phyloP scores from a whole-genome alignment of 352 stramenopile genomes.

The Globisporangium alternatum region DNA sequence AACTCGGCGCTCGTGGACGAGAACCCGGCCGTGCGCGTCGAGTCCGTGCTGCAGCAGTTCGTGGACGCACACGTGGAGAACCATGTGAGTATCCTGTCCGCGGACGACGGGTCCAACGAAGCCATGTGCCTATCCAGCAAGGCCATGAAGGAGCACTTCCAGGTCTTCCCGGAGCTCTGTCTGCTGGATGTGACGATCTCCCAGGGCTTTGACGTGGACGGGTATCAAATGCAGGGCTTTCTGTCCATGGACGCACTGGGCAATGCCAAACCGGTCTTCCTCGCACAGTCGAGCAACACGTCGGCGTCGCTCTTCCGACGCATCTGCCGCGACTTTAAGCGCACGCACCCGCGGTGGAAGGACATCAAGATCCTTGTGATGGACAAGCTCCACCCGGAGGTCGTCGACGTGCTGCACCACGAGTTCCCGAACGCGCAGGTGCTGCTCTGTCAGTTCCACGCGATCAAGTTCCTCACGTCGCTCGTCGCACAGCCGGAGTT shows the following conservation, averaged over 20 bases:
- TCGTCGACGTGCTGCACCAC: slow-evolving; percentile 48
- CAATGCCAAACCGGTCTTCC: slow-evolving; percentile 62
- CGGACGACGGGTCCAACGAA: slow-evolving; percentile 69
- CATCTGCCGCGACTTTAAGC: slow-evolving; percentile 74
- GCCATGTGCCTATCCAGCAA: slow-evolving; percentile 71
- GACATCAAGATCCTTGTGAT: slow-evolving; percentile 67
- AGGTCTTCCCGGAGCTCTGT: slow-evolving; percentile 58
- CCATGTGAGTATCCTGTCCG: slow-evolving; percentile 70
- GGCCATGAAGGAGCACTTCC: slow-evolving; percentile 69
- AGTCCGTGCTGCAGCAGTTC: slow-evolving; percentile 61
- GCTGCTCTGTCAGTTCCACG: slow-evolving; percentile 67
- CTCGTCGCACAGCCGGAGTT: slow-evolving; percentile 45
- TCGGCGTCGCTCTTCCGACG: slow-evolving; percentile 48
- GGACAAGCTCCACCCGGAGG: slow-evolving; percentile 49
- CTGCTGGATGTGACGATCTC: slow-evolving; percentile 51
- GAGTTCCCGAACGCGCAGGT: slow-evolving; percentile 59
- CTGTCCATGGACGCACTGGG: slow-evolving; percentile 68
- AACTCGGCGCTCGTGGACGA: slow-evolving; percentile 27
- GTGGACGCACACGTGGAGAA: slow-evolving; percentile 72
- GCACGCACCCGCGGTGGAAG: slow-evolving; percentile 59
- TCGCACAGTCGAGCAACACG: slow-evolving; percentile 49
- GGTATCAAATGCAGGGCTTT: slow-evolving; percentile 56
- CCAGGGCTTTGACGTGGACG: slow-evolving; percentile 28
- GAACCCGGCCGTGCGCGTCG: slow-evolving; percentile 31
- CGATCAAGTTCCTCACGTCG: slow-evolving; percentile 60